Conservation (phyloP, 371 early-diverging fungal species). For the Thermomucor indicae-seudaticae region DNA sequence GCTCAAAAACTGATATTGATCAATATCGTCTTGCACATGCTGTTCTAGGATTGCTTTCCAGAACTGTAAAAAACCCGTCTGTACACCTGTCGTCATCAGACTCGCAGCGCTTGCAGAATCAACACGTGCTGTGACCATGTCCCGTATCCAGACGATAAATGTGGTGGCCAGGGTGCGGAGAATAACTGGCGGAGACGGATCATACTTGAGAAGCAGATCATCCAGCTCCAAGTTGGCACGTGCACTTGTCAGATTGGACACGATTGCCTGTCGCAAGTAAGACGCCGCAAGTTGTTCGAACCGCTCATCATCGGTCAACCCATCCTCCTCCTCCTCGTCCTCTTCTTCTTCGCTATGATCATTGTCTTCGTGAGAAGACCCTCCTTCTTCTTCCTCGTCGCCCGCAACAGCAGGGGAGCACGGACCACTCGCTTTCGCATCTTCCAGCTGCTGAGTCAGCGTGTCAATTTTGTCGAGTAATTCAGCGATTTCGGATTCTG, state of each 20-base stretch:
- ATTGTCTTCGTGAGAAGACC: neutral
- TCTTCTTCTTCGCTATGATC: conserved; percentile 8
- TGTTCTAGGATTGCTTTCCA: conserved; percentile 39
- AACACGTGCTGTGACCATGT: conserved; percentile 7
- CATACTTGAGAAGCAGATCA: conserved; percentile 55
- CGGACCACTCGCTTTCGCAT: conserved; percentile 8
- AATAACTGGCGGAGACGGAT: conserved; percentile 39
- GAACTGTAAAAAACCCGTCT: conserved; percentile 26
- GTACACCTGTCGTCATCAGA: conserved; percentile 17
- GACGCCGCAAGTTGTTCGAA: conserved; percentile 49
- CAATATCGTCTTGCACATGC: conserved; percentile 24
- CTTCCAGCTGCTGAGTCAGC: conserved; percentile 22
- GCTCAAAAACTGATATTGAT: conserved; percentile 24
- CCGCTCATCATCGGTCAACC: conserved; percentile 9
- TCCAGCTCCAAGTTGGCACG: conserved; percentile 53
- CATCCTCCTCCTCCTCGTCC: conserved; percentile 9
- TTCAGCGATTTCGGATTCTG: conserved; percentile 28
- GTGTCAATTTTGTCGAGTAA: conserved; percentile 24
- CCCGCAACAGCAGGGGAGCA: neutral
- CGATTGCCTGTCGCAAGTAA: conserved; percentile 51
- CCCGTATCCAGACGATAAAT: conserved; percentile 34
- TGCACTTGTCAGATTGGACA: conserved; percentile 51
- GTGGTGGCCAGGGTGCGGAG: conserved; percentile 31
- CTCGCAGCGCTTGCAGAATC: conserved; percentile 7
- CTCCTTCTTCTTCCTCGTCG: conserved; percentile 1